Evolutionary conservation across 73 alveolate species (phyloP).

Genomic region (Paramecium sexaurelia): DNA sequence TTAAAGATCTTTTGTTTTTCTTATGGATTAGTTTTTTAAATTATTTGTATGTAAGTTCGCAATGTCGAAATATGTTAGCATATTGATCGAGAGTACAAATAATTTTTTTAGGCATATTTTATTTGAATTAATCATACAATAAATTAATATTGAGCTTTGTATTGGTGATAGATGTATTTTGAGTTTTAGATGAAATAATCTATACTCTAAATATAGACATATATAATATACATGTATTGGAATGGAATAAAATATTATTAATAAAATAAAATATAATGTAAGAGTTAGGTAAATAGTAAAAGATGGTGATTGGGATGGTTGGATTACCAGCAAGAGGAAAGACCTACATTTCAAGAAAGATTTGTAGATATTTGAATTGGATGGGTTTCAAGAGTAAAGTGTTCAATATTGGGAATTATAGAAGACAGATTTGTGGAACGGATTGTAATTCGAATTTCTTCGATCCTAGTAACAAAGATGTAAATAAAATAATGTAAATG

Average conservation of each 20-base stretch:
- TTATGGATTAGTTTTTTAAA: neutral
- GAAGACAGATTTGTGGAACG: conserved; percentile 50
- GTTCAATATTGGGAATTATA: conserved; percentile 74
- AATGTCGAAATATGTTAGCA: conserved; percentile 1
- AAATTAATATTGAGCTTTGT: neutral
- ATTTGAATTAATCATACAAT: neutral
- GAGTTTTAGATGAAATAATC: too few species aligned
- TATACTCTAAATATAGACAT: neutral
- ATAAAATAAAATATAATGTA: neutral
- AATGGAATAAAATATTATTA: neutral
- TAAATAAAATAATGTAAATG: neutral
- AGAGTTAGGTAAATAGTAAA: conserved; percentile 32
- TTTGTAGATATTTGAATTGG: conserved; percentile 71
- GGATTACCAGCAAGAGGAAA: conserved; percentile 85
- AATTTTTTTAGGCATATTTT: conserved; percentile 6
- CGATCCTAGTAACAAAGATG: conserved; percentile 44
- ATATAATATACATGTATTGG: neutral
- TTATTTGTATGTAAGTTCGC: neutral
- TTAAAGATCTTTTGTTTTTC: neutral
- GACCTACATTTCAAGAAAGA: conserved; percentile 76
- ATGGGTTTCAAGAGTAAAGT: conserved; percentile 74
- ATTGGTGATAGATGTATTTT: too few species aligned
- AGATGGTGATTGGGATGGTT: conserved; percentile 76
- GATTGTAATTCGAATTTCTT: conserved; percentile 40
- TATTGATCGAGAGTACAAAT: conserved; percentile 21